Conservation (phyloP, 768 basidiomycete species). For the Tephrocybe sp. region DNA sequence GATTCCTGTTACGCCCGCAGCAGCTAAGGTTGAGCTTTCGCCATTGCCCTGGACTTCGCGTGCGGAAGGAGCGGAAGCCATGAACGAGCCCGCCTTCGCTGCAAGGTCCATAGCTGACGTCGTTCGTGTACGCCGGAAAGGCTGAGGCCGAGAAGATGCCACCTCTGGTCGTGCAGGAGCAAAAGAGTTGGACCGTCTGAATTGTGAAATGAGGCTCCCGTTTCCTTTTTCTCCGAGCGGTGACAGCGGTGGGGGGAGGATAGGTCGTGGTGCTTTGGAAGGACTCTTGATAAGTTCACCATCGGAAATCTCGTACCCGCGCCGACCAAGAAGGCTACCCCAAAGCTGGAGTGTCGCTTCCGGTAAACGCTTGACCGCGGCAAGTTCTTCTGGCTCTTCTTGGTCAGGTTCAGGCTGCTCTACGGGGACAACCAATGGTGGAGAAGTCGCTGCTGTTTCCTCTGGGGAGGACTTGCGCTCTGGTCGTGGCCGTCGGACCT, state of each 20-base stretch:
- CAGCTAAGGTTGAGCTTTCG: constrained; percentile 20
- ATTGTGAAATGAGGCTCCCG: constrained; percentile 54
- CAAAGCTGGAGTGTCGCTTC: constrained; percentile 67
- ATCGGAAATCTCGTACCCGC: constrained; percentile 63
- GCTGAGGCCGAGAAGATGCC: constrained; percentile 31
- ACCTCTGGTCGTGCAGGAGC: constrained; percentile 34
- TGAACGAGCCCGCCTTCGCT: constrained; percentile 9
- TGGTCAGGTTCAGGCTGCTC: constrained; percentile 17
- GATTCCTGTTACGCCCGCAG: constrained; percentile 27
- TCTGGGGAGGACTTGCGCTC: constrained; percentile 42
- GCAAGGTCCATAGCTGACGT: constrained; percentile 16
- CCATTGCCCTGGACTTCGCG: constrained; percentile 16
- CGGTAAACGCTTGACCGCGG: constrained; percentile 57
- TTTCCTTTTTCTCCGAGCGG: constrained; percentile 17
- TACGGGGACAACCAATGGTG: constrained; percentile 21
- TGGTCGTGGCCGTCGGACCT: constrained; percentile 59
- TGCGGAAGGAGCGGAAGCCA: constrained; percentile 11
- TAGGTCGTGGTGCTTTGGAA: constrained; percentile 35
- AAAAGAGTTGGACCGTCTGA: constrained; percentile 68
- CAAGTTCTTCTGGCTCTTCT: constrained; percentile 53
- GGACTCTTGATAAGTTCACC: constrained; percentile 65
- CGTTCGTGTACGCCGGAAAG: constrained; percentile 46
- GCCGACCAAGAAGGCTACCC: constrained; percentile 63
- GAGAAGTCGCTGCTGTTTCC: constrained; percentile 21
- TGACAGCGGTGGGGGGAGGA: constrained; percentile 18